A percentile compares a stretch with the other conserved stretches of the same genome.
Conservation (phyloP, 768 basidiomycete species). For the Amanita inopinata region DNA sequence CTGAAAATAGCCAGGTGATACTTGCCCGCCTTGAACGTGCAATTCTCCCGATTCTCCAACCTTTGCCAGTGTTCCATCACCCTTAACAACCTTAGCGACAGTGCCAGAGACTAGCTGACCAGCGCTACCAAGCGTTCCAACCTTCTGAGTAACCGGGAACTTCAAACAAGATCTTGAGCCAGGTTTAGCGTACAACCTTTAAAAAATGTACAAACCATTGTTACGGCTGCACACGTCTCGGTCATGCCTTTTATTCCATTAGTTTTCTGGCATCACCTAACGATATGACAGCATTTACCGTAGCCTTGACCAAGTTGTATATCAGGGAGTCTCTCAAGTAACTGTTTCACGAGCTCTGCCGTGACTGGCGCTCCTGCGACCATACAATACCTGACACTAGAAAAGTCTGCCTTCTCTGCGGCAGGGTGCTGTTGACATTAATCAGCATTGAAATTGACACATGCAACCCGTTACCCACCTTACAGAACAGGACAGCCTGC, state of each 20-base stretch:
- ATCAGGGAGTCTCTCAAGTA: slow-evolving; percentile 36
- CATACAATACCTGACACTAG: slow-evolving; percentile 21
- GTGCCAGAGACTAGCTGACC: slow-evolving; percentile 37
- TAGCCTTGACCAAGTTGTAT: slow-evolving; percentile 53
- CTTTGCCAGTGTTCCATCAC: slow-evolving; percentile 32
- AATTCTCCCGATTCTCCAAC: slow-evolving; percentile 41
- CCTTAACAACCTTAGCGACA: slow-evolving; percentile 31
- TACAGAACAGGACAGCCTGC: slow-evolving; percentile 39
- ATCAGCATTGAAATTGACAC: slow-evolving; percentile 19
- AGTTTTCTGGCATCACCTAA: no score
- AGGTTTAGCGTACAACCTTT: background rate
- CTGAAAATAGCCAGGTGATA: slow-evolving; percentile 33
- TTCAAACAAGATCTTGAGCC: background rate
- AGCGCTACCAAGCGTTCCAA: slow-evolving; percentile 30
- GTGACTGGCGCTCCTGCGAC: slow-evolving; percentile 45
- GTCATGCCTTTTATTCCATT: slow-evolving; percentile 18
- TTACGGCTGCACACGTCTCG: slow-evolving; percentile 33
- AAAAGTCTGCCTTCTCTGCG: slow-evolving; percentile 32
- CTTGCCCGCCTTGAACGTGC: slow-evolving; percentile 33
- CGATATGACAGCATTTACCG: no score
- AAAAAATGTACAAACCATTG: slow-evolving; percentile 24
- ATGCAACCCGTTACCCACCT: slow-evolving; percentile 29
- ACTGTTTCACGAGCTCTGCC: slow-evolving; percentile 35
- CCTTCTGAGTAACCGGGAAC: slow-evolving; percentile 24
- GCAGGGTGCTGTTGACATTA: slow-evolving; percentile 30